Evolutionary conservation across 805 yeast genomes (phyloP), one percentile per base, ranked within the genome.

Genomic region (Wickerhamiella occidentalis): DNA sequence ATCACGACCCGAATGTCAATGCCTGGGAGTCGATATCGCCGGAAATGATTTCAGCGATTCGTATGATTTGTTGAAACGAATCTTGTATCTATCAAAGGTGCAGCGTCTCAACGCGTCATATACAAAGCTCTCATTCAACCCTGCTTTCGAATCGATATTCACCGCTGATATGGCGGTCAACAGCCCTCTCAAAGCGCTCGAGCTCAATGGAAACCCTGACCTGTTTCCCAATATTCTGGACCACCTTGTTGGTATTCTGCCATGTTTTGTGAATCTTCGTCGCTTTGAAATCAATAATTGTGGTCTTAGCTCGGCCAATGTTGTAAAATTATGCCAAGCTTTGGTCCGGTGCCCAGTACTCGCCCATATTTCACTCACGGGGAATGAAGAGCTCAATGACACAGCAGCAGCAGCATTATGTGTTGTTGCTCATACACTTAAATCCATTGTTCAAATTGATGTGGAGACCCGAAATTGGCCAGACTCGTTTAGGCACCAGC

Each of bases 11-110:
- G 64, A 64, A 62, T 58, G 67, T 56, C 67, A 59, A 23, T 73
- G 79, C 4, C 61, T 78, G 54, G 96, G 96, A 3, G 64, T 88
- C 5, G 96, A 87, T 68, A 58, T 88, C 18, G 94, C 94, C 2
- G 88, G 81, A 59, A 88, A 88, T 61, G 88, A 85, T 61, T 65
- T 63, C 50, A 60, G 61, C 52, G 64, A 58, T 3, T 54, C 52
- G 46, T 52, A 57, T 52, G 55, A 50, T 6, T 48, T 55, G 1
- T 51, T 63, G 19, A 51, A 47, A 22, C 62, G 53, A 13, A 52
- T 56, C 52, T 56, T 54, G 33, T 61, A 50, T 42, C 67, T 17
- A 56, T 77, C 52, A 59, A 66, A 46, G 74, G 78, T 57, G 61
- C 82, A 35, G 80, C 94, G 45, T 63, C 85, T 51, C 80, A 81